Conservation (phyloP, 768 basidiomycete species). For the Pisolithus albus region DNA sequence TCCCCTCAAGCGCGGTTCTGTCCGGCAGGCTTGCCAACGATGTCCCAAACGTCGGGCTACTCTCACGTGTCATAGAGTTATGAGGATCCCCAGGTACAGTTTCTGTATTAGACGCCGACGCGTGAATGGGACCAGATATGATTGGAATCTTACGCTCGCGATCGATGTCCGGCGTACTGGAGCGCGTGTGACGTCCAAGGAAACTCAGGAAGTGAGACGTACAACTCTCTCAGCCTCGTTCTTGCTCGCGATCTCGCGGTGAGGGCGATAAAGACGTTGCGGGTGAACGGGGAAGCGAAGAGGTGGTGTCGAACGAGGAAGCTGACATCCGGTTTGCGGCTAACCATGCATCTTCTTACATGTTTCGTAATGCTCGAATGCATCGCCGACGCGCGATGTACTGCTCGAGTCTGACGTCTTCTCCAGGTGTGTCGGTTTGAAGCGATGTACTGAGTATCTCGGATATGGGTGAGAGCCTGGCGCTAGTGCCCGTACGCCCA, state of each 20-base stretch:
- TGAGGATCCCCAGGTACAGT: not conserved
- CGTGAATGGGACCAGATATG: constrained; percentile 65
- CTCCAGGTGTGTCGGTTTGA: constrained; percentile 4
- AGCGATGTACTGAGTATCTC: not conserved
- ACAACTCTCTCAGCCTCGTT: constrained; percentile 29
- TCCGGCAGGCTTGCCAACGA: constrained; percentile 94
- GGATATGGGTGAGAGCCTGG: not conserved
- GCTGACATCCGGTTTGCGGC: constrained; percentile 48
- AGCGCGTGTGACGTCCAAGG: constrained; percentile 41
- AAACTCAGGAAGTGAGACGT: constrained; percentile 52
- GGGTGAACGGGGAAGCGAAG: constrained; percentile 35
- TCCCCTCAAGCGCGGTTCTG: constrained; percentile 71
- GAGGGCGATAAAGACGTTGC: constrained; percentile 26
- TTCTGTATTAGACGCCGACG: constrained; percentile 17
- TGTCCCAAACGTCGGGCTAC: constrained; percentile 57
- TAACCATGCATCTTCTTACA: constrained; percentile 53
- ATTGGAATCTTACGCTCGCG: constrained; percentile 41
- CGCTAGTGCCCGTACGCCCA: not conserved
- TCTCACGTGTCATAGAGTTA: constrained; percentile 31
- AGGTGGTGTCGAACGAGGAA: constrained; percentile 46
- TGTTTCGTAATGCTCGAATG: constrained; percentile 85
- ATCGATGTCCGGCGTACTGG: constrained; percentile 44
- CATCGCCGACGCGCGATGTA: constrained; percentile 55
- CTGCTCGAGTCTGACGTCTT: constrained; percentile 11
- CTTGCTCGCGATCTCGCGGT: constrained; percentile 24